Conservation (phyloP, 2,329 filamentous ascomycete species). For the Zymoseptoria pseudotritici region DNA sequence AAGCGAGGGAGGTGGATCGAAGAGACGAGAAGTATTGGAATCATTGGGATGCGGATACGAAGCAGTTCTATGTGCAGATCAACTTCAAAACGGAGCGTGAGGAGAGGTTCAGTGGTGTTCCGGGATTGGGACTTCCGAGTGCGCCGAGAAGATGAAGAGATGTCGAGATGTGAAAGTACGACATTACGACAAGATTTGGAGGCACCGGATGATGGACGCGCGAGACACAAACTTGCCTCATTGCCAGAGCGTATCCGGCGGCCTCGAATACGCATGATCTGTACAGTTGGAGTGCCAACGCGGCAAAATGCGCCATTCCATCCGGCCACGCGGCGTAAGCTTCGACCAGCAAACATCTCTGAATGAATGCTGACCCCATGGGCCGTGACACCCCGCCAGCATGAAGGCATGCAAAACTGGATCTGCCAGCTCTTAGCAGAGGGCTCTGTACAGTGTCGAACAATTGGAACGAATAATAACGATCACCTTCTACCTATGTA, state of each 20-base stretch:
- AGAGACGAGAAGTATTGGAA: conserved; percentile 82
- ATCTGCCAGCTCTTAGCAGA: too few species aligned
- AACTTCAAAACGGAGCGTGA: conserved; percentile 98
- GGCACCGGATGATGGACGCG: background rate
- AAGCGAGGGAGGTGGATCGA: conserved; percentile 85
- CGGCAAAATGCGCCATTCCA: too few species aligned
- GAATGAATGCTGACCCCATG: too few species aligned
- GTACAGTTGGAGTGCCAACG: background rate
- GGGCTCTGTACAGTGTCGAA: background rate
- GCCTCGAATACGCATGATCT: background rate
- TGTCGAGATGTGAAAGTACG: background rate
- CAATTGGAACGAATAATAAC: background rate
- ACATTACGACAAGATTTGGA: background rate
- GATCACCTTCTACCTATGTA: background rate
- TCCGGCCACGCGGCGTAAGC: too few species aligned
- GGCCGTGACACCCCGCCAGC: too few species aligned
- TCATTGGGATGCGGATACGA: conserved; percentile 91
- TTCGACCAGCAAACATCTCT: too few species aligned
- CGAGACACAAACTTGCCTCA: background rate
- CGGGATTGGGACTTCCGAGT: conserved; percentile 49
- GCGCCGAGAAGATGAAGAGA: conserved; percentile 26
- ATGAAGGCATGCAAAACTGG: too few species aligned
- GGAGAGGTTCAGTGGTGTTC: conserved; percentile 69
- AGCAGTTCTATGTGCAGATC: conserved; percentile 96
- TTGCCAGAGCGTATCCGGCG: background rate